phyloP scores from a whole-genome alignment of 116 monocot genomes.

The Cymodocea nodosa region DNA sequence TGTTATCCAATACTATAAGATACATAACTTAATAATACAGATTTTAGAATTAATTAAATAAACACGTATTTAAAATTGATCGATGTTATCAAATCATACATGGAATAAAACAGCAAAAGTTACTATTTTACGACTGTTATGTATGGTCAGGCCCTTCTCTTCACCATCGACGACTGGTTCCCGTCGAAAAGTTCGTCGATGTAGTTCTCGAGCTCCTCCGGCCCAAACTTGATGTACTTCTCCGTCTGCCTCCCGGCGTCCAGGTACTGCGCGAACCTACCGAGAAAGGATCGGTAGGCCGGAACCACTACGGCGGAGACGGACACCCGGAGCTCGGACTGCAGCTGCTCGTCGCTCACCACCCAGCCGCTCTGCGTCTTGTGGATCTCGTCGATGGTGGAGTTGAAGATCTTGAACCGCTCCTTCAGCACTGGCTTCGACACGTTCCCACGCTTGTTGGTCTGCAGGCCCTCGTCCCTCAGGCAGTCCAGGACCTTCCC shows the following conservation, averaged over 20 bases:
- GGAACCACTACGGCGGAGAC: conserved; percentile 61
- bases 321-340: conserved; percentile 64
- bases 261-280: conserved; percentile 42
- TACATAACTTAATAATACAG: no score
- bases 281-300: conserved; percentile 56
- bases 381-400: conserved; percentile 62
- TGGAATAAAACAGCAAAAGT: no score
- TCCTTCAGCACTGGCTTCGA: conserved; percentile 58
- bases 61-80: no score
- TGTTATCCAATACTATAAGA: no score
- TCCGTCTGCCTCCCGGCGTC: conserved; percentile 53
- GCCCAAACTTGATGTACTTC: conserved; percentile 65
- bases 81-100: no score
- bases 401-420: conserved; percentile 57
- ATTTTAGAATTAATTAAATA: no score
- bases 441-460: conserved; percentile 23
- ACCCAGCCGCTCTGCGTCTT: conserved; percentile 58
- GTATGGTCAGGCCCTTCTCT: conserved; percentile 16
- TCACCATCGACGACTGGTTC: conserved; percentile 21
- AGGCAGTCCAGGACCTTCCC: conserved; percentile 41
- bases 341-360: conserved; percentile 62
- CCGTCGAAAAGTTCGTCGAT: conserved; percentile 68
- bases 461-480: conserved; percentile 41
- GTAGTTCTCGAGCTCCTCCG: conserved; percentile 48
- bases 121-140: no score